Evolutionary conservation across 2,329 filamentous ascomycete genomes (phyloP), one percentile per base, ranked within the genome.

Genomic region (Penicillium decumbens): DNA sequence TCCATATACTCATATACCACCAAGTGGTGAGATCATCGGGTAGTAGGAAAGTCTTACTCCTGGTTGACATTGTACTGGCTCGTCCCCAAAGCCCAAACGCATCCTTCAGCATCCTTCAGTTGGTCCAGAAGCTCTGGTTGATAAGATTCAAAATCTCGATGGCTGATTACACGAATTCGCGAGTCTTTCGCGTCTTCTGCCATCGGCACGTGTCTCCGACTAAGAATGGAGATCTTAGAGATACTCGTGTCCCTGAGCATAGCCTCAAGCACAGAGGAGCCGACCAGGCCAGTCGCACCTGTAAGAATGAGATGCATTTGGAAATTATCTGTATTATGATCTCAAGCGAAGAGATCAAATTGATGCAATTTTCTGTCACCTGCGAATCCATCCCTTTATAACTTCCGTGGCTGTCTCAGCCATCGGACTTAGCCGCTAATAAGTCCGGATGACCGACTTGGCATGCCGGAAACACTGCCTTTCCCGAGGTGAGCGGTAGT

Each of bases 51-150:
- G 15, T 12, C 77, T 52, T 61, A 84, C 78, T 84, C 80, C 52
- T 80, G 81, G 49, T 64, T 64, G 6, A 88, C 84, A 35, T 77
- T 70, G 9, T 67, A 80, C 60, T 83, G 79, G 53, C 79, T 82
- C 41, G 84, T 81, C 0, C 87, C 87, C 63, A 85, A 74, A 0
- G 87, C 86, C 87, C 87, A 91, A 1, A 90, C 83, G 51, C 82
- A 86, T 1, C 83, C 86, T 6, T 78, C 72, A 0, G 86, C 87
- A 20, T 80, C 85, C 45, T 77, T 74, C 0, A 91, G 73, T 62
- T 84, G 74, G 3, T 71, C 67, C 8, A 89, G 73, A 2, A 89
- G 57, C 0, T 74, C 72, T 0, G 76, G 59, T 30, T 80, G 76
- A 64, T 88, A 90, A 1, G 65, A 72, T 10, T 72, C 67, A 61